A percentile compares a stretch with the other conserved stretches of the same genome.
phyloP scores from a whole-genome alignment of 768 basidiomycete species.

The Tylopilus felleus region DNA sequence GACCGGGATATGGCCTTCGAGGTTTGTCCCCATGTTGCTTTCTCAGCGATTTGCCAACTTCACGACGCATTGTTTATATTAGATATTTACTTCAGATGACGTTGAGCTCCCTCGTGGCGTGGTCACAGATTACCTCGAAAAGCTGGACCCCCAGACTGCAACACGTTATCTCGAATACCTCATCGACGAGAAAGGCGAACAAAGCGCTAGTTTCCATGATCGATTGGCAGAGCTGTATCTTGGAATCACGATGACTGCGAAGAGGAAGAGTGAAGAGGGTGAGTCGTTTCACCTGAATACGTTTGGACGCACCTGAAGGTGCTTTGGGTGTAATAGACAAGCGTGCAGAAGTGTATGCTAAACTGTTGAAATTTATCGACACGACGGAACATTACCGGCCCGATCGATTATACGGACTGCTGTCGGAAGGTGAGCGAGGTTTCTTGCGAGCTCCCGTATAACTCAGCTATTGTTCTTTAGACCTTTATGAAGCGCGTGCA shows the following conservation, averaged over 20 bases:
- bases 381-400: conserved; percentile 65
- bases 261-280: conserved; percentile 60
- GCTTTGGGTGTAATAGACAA: conserved; percentile 35
- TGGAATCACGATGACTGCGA: conserved; percentile 56
- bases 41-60: neutral
- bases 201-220: conserved; percentile 72
- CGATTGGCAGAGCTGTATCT: conserved; percentile 87
- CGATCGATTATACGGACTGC: conserved; percentile 74
- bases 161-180: conserved; percentile 82
- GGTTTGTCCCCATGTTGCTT: conserved; percentile 36
- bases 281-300: conserved; percentile 16
- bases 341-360: conserved; percentile 54
- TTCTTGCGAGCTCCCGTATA: neutral
- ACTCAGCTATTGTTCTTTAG: conserved; percentile 36
- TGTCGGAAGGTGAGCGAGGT: conserved; percentile 68
- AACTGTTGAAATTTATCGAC: conserved; percentile 75
- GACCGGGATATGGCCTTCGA: conserved; percentile 74
- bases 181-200: conserved; percentile 70
- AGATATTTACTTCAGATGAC: conserved; percentile 97
- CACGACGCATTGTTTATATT: neutral
- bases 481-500: conserved; percentile 88
- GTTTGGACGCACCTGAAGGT: neutral
- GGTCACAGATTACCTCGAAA: conserved; percentile 77
- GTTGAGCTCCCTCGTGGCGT: conserved; percentile 78
- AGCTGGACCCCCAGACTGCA: conserved; percentile 64